Evolutionary conservation across 1,284 basidiomycete genomes (phyloP).

Genomic region (Sutorius eximius): DNA sequence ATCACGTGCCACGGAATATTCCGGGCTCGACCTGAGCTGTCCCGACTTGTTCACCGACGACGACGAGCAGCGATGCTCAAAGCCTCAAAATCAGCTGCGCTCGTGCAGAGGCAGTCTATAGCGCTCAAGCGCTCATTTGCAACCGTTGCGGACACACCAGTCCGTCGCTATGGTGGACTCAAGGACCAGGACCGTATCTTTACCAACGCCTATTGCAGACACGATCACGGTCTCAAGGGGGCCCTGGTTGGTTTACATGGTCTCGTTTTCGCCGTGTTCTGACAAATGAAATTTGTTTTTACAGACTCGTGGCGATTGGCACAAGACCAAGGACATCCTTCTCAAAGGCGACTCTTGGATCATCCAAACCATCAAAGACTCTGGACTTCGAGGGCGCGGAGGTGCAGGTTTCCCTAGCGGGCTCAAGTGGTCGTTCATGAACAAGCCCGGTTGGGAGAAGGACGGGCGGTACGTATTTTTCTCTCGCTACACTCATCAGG

Average conservation of each 20-base stretch:
- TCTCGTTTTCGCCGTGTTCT: background rate
- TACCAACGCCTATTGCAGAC: constrained; percentile 81
- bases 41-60: constrained; percentile 1
- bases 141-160: constrained; percentile 79
- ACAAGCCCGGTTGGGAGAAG: constrained; percentile 98
- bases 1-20: constrained; percentile 18
- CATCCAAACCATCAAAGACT: constrained; percentile 94
- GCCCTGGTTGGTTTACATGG: constrained; percentile 58
- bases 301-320: constrained; percentile 95
- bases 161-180: constrained; percentile 84
- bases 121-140: constrained; percentile 56
- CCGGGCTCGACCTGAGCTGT: constrained; percentile 12
- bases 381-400: constrained; percentile 92
- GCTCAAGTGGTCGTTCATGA: constrained; percentile 99
- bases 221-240: constrained; percentile 89
- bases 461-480: constrained; percentile 67
- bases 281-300: background rate
- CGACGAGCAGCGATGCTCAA: constrained; percentile 23
- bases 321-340: constrained; percentile 94
- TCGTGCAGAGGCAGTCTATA: constrained; percentile 20
- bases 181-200: constrained; percentile 95
- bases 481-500: background rate
- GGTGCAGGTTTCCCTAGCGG: constrained; percentile 98
- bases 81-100: constrained; percentile 27
- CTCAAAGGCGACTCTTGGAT: constrained; percentile 97